Evolutionary conservation across 257 asterid species (phyloP).

Genomic region (Scutellaria galericulata): DNA sequence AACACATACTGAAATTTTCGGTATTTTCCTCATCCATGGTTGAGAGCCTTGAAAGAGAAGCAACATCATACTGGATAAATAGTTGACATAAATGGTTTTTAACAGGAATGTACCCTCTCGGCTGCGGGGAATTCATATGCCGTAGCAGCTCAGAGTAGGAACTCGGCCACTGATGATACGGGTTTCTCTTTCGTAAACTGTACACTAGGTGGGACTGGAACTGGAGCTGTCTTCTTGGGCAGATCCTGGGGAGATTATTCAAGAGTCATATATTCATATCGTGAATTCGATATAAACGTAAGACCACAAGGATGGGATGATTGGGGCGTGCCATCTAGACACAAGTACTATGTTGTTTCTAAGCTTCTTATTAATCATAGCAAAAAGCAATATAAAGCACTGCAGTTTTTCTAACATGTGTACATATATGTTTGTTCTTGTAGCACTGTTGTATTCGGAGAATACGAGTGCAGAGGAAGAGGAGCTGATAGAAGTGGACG

Average conservation of each 20-base stretch:
- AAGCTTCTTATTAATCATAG: no score
- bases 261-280: slow-evolving; percentile 47
- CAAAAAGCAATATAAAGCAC: no score
- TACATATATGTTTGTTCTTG: not conserved
- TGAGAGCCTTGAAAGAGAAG: no score
- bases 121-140: slow-evolving; percentile 47
- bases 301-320: slow-evolving; percentile 67
- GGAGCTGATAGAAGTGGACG: slow-evolving; percentile 63
- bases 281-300: slow-evolving; percentile 45
- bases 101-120: slow-evolving; percentile 57
- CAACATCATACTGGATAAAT: not conserved
- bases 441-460: slow-evolving; percentile 65
- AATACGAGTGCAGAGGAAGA: slow-evolving; percentile 57
- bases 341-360: slow-evolving; percentile 36
- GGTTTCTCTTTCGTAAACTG: slow-evolving; percentile 74
- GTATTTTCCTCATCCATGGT: no score
- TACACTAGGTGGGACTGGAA: slow-evolving; percentile 47
- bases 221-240: slow-evolving; percentile 54
- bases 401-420: not conserved
- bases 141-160: slow-evolving; percentile 67
- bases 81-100: no score
- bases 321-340: slow-evolving; percentile 41
- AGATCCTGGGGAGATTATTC: slow-evolving; percentile 88
- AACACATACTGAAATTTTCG: no score
- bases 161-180: slow-evolving; percentile 42